Evolutionary conservation across 148 eudicot genomes (phyloP), one percentile per base, ranked within the genome.

Genomic region (Hydrangea macrophylla): DNA sequence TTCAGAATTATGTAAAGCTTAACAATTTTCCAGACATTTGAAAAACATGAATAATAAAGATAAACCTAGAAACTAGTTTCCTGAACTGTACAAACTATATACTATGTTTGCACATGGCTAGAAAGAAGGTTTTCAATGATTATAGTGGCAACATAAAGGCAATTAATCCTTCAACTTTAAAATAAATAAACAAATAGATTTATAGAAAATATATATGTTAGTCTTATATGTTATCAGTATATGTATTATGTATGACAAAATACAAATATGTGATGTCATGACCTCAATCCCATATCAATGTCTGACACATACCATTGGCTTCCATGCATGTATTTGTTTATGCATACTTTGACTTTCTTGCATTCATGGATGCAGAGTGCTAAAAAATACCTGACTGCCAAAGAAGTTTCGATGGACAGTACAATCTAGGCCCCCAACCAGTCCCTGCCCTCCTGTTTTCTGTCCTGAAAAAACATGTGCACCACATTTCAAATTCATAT

Each of bases 341-440:
- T 54, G 53, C 8, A 0, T 36, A 7, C 17, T 33, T 30, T 15
- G 1, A 10, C 24, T 20, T 22, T 15, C 37, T 54, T 22, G 17
- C 62, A 6, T 24, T 69, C 55, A 27, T 35, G 27, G 26, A 67
- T 39, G 54, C 7, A 9, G 4, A 68, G 23, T 26, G 15, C 32
- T 13, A 50, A 31, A 20, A 31, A 37, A 40, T 68, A 90, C 98
- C 98, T 94, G 98, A 70, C 98, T 87, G 39, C 98, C 98, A 82
- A 90, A 94, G 81, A 90, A 90, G 77, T 94, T 94, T 23, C 98
- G 80, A 67, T 94, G 97, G 26, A 94, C 97, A 0, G 82, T 86
- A 82, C 98, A 94, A 74, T 94, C 87, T 70, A 94, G 89, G 74
- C 98, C 98, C 31, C 98, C 98, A 51, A 94, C 73, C 25, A 94